These are phyloP conservation scores for Closterium sp. DNA, from an alignment of 139 green algal species.

Conservation along the genomic window DNA sequence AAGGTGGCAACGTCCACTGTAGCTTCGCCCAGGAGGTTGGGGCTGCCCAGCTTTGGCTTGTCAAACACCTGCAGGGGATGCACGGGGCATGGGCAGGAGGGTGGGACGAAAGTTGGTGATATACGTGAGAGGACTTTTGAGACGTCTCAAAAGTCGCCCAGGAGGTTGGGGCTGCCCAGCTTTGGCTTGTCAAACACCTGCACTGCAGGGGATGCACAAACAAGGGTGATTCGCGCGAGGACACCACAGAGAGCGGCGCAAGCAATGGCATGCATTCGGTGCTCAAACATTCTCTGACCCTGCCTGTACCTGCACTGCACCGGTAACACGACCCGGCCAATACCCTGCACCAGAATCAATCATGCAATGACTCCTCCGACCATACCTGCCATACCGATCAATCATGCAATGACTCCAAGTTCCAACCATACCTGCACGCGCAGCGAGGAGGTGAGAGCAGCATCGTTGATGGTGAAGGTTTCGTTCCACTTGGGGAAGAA, in stretches of 20 bases:
- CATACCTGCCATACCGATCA: too few species aligned
- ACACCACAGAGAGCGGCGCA: too few species aligned
- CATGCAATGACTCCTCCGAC: too few species aligned
- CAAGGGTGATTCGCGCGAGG: background rate
- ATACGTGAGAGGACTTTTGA: too few species aligned
- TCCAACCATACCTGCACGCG: background rate
- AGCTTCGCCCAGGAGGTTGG: background rate
- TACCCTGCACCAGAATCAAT: too few species aligned
- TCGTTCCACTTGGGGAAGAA: background rate
- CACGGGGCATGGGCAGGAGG: background rate
- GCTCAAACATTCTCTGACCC: too few species aligned
- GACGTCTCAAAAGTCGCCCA: too few species aligned
- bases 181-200: background rate
- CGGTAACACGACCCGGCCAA: too few species aligned
- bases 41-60: background rate
- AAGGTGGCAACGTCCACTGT: background rate
- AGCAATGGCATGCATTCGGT: too few species aligned
- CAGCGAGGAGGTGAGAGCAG: background rate
- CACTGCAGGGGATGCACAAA: background rate
- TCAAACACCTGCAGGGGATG: background rate
- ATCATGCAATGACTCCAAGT: too few species aligned
- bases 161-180: background rate
- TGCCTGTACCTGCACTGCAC: too few species aligned
- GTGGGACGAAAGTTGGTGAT: background rate
- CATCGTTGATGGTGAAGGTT: background rate